Evolutionary conservation across 495 filamentous ascomycete species (phyloP).

Genomic region (Daldinia vernicosa): DNA sequence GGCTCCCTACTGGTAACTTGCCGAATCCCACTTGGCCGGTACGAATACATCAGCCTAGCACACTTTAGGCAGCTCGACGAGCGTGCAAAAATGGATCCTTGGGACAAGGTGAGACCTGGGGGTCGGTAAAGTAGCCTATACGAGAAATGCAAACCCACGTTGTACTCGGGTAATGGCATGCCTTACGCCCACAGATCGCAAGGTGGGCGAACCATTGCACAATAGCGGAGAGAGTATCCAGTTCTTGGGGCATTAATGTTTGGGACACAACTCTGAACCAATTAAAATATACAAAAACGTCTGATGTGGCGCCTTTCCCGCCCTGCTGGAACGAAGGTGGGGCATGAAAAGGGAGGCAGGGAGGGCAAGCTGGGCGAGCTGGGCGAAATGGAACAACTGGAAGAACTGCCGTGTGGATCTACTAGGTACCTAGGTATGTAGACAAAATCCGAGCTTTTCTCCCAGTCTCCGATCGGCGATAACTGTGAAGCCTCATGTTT

Average conservation of each 20-base stretch:
- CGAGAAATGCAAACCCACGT: conserved; percentile 7
- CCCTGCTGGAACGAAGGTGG: conserved; percentile 2
- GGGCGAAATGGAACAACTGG: background rate
- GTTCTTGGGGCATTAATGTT: background rate
- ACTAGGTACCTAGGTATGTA: no score
- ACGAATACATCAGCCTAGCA: conserved; percentile 20
- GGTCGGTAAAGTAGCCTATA: conserved; percentile 7
- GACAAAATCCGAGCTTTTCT: conserved; percentile 1
- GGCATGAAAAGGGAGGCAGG: background rate
- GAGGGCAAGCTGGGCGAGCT: background rate
- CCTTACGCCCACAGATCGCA: background rate
- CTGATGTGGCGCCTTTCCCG: conserved; percentile 1
- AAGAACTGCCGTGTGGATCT: background rate
- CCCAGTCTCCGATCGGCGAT: background rate
- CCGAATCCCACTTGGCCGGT: conserved; percentile 28
- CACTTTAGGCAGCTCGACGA: conserved; percentile 29
- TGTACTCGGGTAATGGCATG: conserved; percentile 16
- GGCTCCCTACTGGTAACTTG: no score
- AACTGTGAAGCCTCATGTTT: background rate
- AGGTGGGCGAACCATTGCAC: background rate
- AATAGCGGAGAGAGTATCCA: background rate
- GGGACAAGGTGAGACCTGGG: conserved; percentile 2
- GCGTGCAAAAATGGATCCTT: conserved; percentile 9
- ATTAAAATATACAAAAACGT: background rate
- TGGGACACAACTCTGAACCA: background rate